phyloP scores from a whole-genome alignment of 768 basidiomycete species.

The Fomitopsis pulvina region DNA sequence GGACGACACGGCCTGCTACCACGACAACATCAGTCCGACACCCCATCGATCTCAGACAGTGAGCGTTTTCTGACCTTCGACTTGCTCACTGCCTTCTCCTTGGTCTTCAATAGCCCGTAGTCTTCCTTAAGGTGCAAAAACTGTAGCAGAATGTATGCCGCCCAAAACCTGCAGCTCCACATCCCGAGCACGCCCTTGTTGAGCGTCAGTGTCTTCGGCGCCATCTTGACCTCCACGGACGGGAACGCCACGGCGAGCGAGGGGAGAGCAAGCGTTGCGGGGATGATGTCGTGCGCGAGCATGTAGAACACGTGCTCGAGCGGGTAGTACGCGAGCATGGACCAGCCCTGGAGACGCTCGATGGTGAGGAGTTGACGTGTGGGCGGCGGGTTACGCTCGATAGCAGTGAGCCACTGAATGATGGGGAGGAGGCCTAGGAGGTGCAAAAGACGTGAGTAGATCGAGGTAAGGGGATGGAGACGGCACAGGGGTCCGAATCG shows the following conservation, averaged over 20 bases:
- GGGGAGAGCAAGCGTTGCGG: constrained; percentile 36
- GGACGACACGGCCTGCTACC: constrained; percentile 28
- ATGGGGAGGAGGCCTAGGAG: constrained; percentile 66
- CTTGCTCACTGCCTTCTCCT: constrained; percentile 50
- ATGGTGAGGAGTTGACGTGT: constrained; percentile 67
- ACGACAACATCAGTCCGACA: not conserved
- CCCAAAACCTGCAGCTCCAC: constrained; percentile 83
- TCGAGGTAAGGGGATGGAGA: no score
- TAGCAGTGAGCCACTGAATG: constrained; percentile 69
- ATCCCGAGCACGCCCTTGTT: constrained; percentile 43
- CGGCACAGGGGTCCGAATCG: no score
- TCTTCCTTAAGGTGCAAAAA: constrained; percentile 70
- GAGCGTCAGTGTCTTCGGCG: constrained; percentile 33
- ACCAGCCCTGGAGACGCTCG: constrained; percentile 72
- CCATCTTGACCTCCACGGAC: constrained; percentile 13
- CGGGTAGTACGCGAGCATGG: constrained; percentile 77
- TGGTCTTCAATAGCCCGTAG: constrained; percentile 46
- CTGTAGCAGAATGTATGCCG: constrained; percentile 69
- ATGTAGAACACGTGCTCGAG: constrained; percentile 74
- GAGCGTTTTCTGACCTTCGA: constrained; percentile 33
- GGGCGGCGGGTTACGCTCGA: constrained; percentile 67
- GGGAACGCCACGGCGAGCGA: constrained; percentile 38
- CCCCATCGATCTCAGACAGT: not conserved
- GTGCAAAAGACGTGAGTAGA: not conserved
- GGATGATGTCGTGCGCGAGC: constrained; percentile 52